A percentile compares a stretch with the other conserved stretches of the same genome.
Evolutionary conservation across 2,329 filamentous ascomycete species (phyloP).

Genomic region (Talaromyces sp.): DNA sequence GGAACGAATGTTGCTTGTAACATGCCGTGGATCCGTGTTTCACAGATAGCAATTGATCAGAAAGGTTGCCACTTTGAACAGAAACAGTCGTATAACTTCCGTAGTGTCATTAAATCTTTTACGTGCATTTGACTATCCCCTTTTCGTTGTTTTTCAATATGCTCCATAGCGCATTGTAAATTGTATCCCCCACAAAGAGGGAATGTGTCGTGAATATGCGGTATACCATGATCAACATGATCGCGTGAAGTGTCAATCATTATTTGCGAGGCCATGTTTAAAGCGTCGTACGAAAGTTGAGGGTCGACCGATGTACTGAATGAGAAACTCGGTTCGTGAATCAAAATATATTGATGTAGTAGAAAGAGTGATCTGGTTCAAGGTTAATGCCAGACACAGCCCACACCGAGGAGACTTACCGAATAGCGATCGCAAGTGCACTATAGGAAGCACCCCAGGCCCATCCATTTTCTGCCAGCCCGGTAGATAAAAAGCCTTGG

Average conservation of each 20-base stretch:
- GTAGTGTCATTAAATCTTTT: background rate
- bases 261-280: background rate
- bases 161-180: background rate
- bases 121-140: background rate
- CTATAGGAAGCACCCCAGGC: background rate
- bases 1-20: background rate
- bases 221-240: slow-evolving; percentile 1
- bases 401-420: background rate
- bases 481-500: background rate
- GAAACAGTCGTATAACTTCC: background rate
- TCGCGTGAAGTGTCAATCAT: slow-evolving; percentile 1
- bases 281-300: background rate
- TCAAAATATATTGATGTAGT: background rate
- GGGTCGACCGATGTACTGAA: background rate
- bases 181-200: slow-evolving; percentile 1
- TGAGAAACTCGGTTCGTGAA: background rate
- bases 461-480: background rate
- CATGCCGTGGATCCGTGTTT: background rate
- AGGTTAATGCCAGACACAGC: background rate
- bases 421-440: background rate
- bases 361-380: background rate
- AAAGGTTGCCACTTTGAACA: background rate
- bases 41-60: background rate
- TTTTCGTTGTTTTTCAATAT: background rate
- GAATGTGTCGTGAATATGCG: background rate